Conservation (phyloP, 768 basidiomycete genomes). For the Mycena albidolilacea region DNA sequence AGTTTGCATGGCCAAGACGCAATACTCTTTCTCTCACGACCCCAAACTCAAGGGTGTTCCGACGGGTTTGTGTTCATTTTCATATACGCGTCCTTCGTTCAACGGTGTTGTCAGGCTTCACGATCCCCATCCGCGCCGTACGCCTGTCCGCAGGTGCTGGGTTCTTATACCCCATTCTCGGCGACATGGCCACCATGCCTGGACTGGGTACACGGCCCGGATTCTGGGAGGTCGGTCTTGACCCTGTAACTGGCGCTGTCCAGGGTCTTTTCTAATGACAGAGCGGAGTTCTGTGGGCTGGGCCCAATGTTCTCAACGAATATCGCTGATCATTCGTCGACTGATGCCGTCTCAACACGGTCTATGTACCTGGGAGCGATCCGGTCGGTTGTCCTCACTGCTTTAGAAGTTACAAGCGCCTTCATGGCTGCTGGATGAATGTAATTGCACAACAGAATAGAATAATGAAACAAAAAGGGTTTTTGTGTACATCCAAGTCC, state of each 20-base stretch:
- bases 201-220: conserved; percentile 94
- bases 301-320: conserved; percentile 44
- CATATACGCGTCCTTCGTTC: conserved; percentile 1
- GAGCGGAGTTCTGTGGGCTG: background rate
- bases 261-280: conserved; percentile 84
- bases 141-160: conserved; percentile 93
- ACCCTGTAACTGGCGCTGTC: conserved; percentile 84
- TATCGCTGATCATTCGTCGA: conserved; percentile 33
- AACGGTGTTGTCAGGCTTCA: conserved; percentile 75
- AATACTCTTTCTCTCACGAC: conserved; percentile 97
- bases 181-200: conserved; percentile 99
- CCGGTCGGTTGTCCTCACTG: conserved; percentile 19
- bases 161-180: conserved; percentile 95
- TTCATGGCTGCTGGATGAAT: background rate
- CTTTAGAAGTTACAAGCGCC: background rate
- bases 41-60: conserved; percentile 93
- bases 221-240: conserved; percentile 93
- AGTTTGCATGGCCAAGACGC: conserved; percentile 99
- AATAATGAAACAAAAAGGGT: conserved; percentile 12
- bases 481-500: background rate
- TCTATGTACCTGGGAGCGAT: conserved; percentile 28
- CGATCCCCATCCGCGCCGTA: conserved; percentile 90
- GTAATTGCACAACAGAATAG: conserved; percentile 26
- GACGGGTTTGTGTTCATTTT: conserved; percentile 62
- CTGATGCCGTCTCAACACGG: conserved; percentile 40